Base-by-base conservation (phyloP, 2,329 filamentous ascomycete species). In the Emydomyces testavorans region DNA sequence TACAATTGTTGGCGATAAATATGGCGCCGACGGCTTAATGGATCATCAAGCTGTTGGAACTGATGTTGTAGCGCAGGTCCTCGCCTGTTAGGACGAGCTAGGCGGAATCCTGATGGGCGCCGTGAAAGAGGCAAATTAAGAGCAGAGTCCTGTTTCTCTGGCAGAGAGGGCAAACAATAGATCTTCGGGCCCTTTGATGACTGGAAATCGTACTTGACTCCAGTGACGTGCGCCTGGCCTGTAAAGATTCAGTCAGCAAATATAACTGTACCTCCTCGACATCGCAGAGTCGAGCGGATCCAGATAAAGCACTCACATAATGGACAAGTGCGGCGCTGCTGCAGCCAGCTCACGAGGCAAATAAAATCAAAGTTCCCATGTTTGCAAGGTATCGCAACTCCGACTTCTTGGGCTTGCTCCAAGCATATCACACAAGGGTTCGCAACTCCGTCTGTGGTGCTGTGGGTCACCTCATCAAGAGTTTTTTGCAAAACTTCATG, bases 351-450 rank as follows among this genome's bases (percentile, higher is more conserved):
- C 18, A 82, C 67, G 4, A 94, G 75, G 63, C 89, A 96, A 10
- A 86, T 64, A 60, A 88, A 93, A 70, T 95, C 88, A 62, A 93
- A 94, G 56, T 80, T 79, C 49, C 72, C 68, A 69, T 96, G 89
- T 35, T 77, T 75, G 70, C 89, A 96, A 6, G 89, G 88, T 16
- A 75, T 69, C 6, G 85, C 78, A 43, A 82, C 72, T 53, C 84
- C 87, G 45, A 77, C 68, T 57, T 92, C 85, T 7, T 79, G 78
- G 58, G 94, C 73, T 46, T 69, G 60, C 49, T 90, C 84, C 52
- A 95, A 79, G 64, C 89, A 96, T 64, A 96, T 92, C 53, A 93
- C 86, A 64, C 89, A 95, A 59, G 75, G 78, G 53, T 75, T 68
- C 44, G 62, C 59, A 50, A 62, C 59, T 32, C 49, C 51, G 32